Evolutionary conservation across 2,329 filamentous ascomycete species (phyloP).

Genomic region (Neopestalotiopsis rosae): DNA sequence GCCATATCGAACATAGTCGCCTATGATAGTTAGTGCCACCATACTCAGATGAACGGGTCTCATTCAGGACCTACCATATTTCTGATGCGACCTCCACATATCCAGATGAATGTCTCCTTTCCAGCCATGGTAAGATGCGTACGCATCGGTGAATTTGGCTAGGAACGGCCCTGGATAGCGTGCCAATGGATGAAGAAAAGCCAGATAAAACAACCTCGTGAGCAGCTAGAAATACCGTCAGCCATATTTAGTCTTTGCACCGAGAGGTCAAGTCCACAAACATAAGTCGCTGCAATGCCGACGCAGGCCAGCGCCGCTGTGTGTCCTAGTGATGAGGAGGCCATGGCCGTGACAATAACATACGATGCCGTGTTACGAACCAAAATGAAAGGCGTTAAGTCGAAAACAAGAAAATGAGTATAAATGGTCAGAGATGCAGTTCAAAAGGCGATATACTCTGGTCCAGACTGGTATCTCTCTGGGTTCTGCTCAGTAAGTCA

Average conservation of each 20-base stretch:
- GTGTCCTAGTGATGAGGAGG: neutral
- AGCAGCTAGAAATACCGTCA: neutral
- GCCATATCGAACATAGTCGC: constrained; percentile 21
- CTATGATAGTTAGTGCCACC: neutral
- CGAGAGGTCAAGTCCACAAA: neutral
- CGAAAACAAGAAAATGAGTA: neutral
- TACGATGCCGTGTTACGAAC: neutral
- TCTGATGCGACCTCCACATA: constrained; percentile 53
- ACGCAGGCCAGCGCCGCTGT: neutral
- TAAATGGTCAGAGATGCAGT: neutral
- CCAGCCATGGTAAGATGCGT: constrained; percentile 55
- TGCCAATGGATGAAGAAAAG: constrained; percentile 20
- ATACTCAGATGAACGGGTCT: too few relatives aligned
- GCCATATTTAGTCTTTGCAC: neutral
- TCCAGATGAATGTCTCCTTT: constrained; percentile 58
- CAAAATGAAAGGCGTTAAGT: neutral
- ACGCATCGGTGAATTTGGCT: constrained; percentile 54
- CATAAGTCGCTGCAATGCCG: neutral
- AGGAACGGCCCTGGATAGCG: constrained; percentile 20
- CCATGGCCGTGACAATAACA: neutral
- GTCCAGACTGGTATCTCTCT: too few relatives aligned
- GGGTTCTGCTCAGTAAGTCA: neutral
- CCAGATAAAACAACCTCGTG: neutral
- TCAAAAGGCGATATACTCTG: neutral
- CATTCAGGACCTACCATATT: constrained; percentile 44